These are phyloP conservation scores for Neonectria coccinea DNA, from an alignment of 2,329 filamentous ascomycete species.

Conservation along the genomic window DNA sequence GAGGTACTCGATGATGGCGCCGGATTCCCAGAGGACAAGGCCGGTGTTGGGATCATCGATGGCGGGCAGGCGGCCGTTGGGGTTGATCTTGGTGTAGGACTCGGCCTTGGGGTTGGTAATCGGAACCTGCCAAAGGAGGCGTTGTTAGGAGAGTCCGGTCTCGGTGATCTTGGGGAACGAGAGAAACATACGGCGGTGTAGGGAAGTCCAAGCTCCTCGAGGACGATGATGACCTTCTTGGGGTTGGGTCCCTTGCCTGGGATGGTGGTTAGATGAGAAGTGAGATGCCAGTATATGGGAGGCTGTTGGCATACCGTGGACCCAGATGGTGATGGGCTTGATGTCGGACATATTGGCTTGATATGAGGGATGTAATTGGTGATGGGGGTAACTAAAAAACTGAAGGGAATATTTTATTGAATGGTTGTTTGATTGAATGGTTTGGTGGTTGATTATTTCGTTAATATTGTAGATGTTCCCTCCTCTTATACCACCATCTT, in stretches of 20 bases:
- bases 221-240: constrained; percentile 49
- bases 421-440: background rate
- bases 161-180: background rate
- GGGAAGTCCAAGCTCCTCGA: constrained; percentile 53
- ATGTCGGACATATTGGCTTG: constrained; percentile 27
- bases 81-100: constrained; percentile 46
- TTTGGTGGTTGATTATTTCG: background rate
- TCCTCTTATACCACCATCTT: background rate
- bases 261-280: constrained; percentile 9
- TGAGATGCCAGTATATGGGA: background rate
- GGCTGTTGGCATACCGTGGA: constrained; percentile 27
- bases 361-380: constrained; percentile 24
- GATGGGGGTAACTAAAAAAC: constrained; percentile 20
- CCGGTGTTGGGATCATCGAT: constrained; percentile 51
- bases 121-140: constrained; percentile 28
- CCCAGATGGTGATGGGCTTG: constrained; percentile 35
- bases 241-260: constrained; percentile 48
- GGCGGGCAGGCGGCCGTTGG: constrained; percentile 50
- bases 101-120: constrained; percentile 43
- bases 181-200: constrained; percentile 46
- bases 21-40: constrained; percentile 49
- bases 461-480: background rate
- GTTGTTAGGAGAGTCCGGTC: background rate
- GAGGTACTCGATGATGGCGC: constrained; percentile 46
- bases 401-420: background rate